Conservation (phyloP, 768 basidiomycete genomes). For the Strobilomyces dryophilus region DNA sequence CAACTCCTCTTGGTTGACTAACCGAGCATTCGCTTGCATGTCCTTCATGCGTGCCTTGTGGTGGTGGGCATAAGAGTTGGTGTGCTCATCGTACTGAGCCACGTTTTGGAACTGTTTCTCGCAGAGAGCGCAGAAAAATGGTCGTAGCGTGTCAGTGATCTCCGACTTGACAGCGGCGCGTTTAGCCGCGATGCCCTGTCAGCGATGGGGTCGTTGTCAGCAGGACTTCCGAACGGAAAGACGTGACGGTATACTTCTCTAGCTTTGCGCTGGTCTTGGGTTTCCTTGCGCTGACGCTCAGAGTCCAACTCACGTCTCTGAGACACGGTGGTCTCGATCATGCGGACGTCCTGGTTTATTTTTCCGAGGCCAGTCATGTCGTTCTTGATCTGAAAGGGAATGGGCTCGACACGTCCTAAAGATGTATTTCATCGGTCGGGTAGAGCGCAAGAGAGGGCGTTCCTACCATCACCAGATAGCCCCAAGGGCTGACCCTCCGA, state of each 20-base stretch:
- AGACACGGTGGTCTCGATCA: slow-evolving; percentile 83
- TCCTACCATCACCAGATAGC: slow-evolving; percentile 65
- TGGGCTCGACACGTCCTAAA: slow-evolving; percentile 74
- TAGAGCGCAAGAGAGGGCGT: neutral
- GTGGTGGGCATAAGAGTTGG: slow-evolving; percentile 84
- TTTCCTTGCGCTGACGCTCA: slow-evolving; percentile 77
- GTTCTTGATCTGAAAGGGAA: slow-evolving; percentile 76
- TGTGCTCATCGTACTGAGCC: slow-evolving; percentile 86
- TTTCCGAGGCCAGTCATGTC: slow-evolving; percentile 82
- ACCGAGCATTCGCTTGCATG: slow-evolving; percentile 71
- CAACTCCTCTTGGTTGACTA: slow-evolving; percentile 61
- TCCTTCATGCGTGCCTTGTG: slow-evolving; percentile 80
- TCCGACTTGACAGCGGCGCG: slow-evolving; percentile 64
- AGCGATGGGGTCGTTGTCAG: slow-evolving; percentile 1
- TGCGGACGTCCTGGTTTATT: slow-evolving; percentile 69
- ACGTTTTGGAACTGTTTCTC: slow-evolving; percentile 87
- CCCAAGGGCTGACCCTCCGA: slow-evolving; percentile 75
- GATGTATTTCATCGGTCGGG: neutral
- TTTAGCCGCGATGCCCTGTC: slow-evolving; percentile 60
- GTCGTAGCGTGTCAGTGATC: slow-evolving; percentile 59
- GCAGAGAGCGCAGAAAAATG: slow-evolving; percentile 81
- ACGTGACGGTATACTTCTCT: slow-evolving; percentile 53
- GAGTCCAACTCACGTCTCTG: slow-evolving; percentile 78
- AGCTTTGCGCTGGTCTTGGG: slow-evolving; percentile 65
- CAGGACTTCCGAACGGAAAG: neutral